Base-by-base conservation (phyloP, 768 basidiomycete species). In the Trametes gibbosa region DNA sequence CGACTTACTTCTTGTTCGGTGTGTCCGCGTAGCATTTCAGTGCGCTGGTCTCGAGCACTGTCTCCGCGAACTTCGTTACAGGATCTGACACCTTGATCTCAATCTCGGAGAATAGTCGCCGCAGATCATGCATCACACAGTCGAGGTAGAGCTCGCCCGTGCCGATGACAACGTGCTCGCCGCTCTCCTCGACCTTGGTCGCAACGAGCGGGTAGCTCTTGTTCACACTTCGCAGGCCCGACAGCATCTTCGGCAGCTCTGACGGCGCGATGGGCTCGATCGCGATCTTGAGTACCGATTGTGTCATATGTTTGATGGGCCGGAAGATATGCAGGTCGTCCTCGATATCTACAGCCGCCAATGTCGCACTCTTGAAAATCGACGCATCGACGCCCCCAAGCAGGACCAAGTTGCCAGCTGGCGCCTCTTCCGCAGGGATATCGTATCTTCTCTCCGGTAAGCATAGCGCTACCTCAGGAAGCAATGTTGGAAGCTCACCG, bases 21-120 rank as follows among this genome's bases (percentile, higher is more conserved):
- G 97, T 98, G 67, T 98, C 97, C 17, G 97, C 97, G 73, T 99
- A 99, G 70, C 96, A 98, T 75, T 98, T 99, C 63, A 99, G 75
- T 3, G 96, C 97, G 65, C 91, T 94, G 32, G 96, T 98, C 79
- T 99, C 97, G 64, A 98, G 78, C 21, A 98, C 96, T 1, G 97
- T 99, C 77, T 99, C 97, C 70, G 92, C 91, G 77, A 99, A 99
- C 70, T 94, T 93, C 16, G 95, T 96, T 39, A 98, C 95, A 1
- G 97, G 97, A 77, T 99, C 97, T 23, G 96, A 98, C 14, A 98
- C 95, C 79, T 99, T 99, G 81, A 99, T 98, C 80, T 99, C 97
- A 66, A 98, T 97, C 78, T 99, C 97, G 29, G 95, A 87, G 76
- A 96, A 99, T 60, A 98, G 69, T 61, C 82, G 84, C 61, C 97